Conservation (phyloP, 345 rosid genomes). For the Brassica rapa region DNA sequence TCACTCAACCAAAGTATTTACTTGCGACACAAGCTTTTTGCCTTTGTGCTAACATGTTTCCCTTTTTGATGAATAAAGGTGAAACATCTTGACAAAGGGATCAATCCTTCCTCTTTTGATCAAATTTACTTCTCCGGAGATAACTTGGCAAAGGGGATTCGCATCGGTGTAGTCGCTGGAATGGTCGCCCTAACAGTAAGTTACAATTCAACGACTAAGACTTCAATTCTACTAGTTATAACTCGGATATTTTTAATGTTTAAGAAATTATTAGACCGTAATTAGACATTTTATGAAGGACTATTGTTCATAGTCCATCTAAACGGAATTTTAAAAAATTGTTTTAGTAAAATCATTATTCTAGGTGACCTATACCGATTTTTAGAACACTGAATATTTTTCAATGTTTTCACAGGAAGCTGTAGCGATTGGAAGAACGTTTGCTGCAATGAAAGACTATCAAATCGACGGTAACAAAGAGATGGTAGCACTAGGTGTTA, state of each 20-base stretch:
- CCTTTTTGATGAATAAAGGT: conserved; percentile 54
- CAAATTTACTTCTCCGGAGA: conserved; percentile 71
- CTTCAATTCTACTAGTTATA: background rate
- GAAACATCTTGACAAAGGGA: conserved; percentile 68
- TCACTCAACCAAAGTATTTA: background rate
- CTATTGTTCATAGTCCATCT: too few species aligned
- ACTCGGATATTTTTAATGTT: background rate
- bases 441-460: conserved; percentile 94
- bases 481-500: conserved; percentile 92
- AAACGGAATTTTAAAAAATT: too few species aligned
- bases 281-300: too few species aligned
- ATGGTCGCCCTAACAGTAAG: conserved; percentile 86
- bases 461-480: conserved; percentile 93
- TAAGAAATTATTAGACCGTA: background rate
- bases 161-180: conserved; percentile 77
- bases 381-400: background rate
- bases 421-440: conserved; percentile 91
- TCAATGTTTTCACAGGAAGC: conserved; percentile 66
- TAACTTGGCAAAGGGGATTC: conserved; percentile 63
- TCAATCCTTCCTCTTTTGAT: conserved; percentile 71
- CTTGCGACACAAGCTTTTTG: background rate
- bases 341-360: background rate
- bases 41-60: background rate
- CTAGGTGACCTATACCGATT: background rate
- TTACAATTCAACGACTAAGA: conserved; percentile 1